Percentiles rank a stretch among this genome's conserved stretches.
Conservation (phyloP, 768 basidiomycete genomes). For the Psilocybe azurescens region DNA sequence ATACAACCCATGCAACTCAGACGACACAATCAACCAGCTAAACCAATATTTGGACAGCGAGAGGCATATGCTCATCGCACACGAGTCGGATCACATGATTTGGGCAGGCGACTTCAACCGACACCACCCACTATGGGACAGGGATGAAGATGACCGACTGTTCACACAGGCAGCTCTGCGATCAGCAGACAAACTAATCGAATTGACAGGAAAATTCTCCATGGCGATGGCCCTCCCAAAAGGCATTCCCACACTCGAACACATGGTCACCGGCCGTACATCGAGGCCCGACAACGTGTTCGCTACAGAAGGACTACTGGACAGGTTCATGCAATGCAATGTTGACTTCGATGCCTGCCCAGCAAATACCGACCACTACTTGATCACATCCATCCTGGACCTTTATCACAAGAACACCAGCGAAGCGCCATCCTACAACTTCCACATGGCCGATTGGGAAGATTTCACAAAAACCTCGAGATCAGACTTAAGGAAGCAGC, state of each 20-base stretch:
- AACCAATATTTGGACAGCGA: neutral
- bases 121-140: conserved; percentile 48
- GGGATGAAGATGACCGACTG: conserved; percentile 33
- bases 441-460: conserved; percentile 22
- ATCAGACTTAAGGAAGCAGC: conserved; percentile 25
- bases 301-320: conserved; percentile 19
- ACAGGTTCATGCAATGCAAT: conserved; percentile 32
- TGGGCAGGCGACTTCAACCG: conserved; percentile 42
- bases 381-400: conserved; percentile 36
- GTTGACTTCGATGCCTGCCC: conserved; percentile 19
- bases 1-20: conserved; percentile 29
- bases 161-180: conserved; percentile 33
- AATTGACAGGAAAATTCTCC: conserved; percentile 26
- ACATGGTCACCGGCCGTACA: conserved; percentile 30
- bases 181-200: conserved; percentile 29
- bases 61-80: too few relatives aligned
- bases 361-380: conserved; percentile 44
- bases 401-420: conserved; percentile 1
- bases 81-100: neutral
- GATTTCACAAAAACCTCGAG: conserved; percentile 13
- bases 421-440: conserved; percentile 15
- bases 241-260: conserved; percentile 37
- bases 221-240: conserved; percentile 41
- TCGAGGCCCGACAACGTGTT: conserved; percentile 53
- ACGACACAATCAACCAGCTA: neutral